Conservation (phyloP, 2,329 filamentous ascomycete genomes). For the Ascochyta pisi region DNA sequence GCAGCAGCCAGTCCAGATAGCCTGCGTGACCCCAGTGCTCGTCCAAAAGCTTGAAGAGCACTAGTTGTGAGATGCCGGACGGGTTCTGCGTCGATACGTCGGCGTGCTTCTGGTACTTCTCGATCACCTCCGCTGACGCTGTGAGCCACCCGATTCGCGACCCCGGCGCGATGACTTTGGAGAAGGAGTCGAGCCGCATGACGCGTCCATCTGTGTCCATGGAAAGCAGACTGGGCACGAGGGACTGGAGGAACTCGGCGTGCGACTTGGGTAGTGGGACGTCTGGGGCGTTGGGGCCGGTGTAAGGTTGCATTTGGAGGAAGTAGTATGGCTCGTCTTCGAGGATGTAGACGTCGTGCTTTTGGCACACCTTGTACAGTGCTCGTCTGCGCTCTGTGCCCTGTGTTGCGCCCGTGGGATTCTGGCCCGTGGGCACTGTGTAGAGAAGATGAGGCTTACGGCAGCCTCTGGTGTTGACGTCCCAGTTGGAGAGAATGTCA, state of each 20-base stretch:
- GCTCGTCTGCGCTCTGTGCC: slow-evolving; percentile 69
- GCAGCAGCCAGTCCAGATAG: slow-evolving; percentile 87
- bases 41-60: slow-evolving; percentile 88
- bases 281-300: slow-evolving; percentile 58
- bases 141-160: slow-evolving; percentile 88
- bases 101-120: slow-evolving; percentile 80
- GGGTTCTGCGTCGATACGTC: slow-evolving; percentile 88
- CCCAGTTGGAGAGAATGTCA: slow-evolving; percentile 69
- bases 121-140: slow-evolving; percentile 81
- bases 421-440: slow-evolving; percentile 82
- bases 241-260: slow-evolving; percentile 74
- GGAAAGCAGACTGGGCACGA: slow-evolving; percentile 78
- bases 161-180: slow-evolving; percentile 86
- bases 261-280: slow-evolving; percentile 66
- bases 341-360: slow-evolving; percentile 85
- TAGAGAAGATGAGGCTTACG: slow-evolving; percentile 73
- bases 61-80: slow-evolving; percentile 80
- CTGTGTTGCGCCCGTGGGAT: slow-evolving; percentile 88
- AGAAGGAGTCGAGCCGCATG: slow-evolving; percentile 90
- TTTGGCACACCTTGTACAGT: slow-evolving; percentile 79
- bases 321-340: slow-evolving; percentile 97
- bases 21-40: slow-evolving; percentile 93
- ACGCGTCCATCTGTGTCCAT: slow-evolving; percentile 88
- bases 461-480: slow-evolving; percentile 59
- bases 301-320: slow-evolving; percentile 83